Base-by-base conservation (phyloP, 331 rosid genomes). In the Arachis monticola region DNA sequence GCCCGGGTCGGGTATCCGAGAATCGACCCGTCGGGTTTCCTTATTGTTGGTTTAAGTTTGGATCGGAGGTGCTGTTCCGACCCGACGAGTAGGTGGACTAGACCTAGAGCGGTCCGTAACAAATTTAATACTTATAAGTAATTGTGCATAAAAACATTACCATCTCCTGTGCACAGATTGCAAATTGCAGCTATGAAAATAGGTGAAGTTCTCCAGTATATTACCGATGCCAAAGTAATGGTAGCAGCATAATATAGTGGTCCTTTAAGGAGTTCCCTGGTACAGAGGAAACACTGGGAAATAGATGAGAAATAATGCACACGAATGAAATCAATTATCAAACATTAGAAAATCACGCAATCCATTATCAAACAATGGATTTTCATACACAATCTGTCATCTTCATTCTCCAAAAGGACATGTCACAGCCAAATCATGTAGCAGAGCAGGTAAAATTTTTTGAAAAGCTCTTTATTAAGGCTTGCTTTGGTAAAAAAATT, bases 131-230 rank as follows among this genome's bases (percentile, higher is more conserved):
- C 69, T 13, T 44, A 63, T 32, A 60, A 77, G 59, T 30, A 67
- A 76, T 79, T 68, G 63, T 64, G 50, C 44, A 13, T 72, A 73
- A 60, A 42, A 65, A 38, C 69, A 79, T 71, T 90, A 95, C 99
- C 99, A 83, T 95, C 99, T 85, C 99, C 99, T 59, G 97, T 97
- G 74, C 97, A 90, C 60, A 95, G 85, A 85, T 90, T 95, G 86
- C 97, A 92, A 56, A 95, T 86, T 57, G 85, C 79, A 27, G 97
- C 97, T 82, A 95, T 81, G 70, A 93, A 60, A 78, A 88, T 52
- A 14, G 97, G 99, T 11, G 99, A 93, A 41, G 93, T 87, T 88
- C 96, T 91, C 96, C 96, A 95, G 74, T 87, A 92, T 69, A 90
- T 6, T 60, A 84, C 63, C 76, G 77, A 72, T 48, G 93, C 93